These are phyloP conservation scores for Gaertneriomyces sp. DNA, from an alignment of 192 early-diverging fungal species.

Conservation along the genomic window DNA sequence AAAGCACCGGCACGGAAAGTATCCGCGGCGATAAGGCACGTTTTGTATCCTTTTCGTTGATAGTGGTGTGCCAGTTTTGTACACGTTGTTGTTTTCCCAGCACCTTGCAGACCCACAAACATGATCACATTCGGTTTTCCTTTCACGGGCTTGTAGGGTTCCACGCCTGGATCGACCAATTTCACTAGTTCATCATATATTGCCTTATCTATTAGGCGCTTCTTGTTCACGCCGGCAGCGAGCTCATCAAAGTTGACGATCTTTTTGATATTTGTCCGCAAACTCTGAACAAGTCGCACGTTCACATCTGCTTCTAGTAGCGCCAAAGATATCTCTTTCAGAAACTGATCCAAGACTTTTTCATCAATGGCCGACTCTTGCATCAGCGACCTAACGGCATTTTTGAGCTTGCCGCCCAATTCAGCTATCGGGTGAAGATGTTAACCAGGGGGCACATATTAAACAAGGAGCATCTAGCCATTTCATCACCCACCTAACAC, in stretches of 20 bases:
- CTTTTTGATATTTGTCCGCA: conserved; percentile 83
- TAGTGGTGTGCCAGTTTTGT: conserved; percentile 92
- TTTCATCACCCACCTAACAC: background rate
- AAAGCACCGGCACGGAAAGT: conserved; percentile 98
- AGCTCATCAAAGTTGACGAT: conserved; percentile 80
- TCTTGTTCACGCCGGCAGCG: conserved; percentile 78
- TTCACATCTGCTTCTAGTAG: conserved; percentile 91
- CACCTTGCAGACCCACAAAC: conserved; percentile 97
- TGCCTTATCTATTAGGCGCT: conserved; percentile 79
- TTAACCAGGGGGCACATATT: background rate
- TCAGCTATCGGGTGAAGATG: conserved; percentile 50
- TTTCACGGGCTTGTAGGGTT: conserved; percentile 83
- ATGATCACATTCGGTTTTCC: conserved; percentile 83
- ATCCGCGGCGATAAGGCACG: conserved; percentile 87
- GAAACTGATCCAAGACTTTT: conserved; percentile 51
- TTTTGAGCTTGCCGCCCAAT: conserved; percentile 83
- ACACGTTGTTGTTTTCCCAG: conserved; percentile 95
- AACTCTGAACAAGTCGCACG: conserved; percentile 73
- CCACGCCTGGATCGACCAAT: conserved; percentile 77
- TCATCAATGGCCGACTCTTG: conserved; percentile 86
- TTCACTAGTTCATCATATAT: conserved; percentile 86
- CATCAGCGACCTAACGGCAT: conserved; percentile 70
- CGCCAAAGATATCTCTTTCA: conserved; percentile 83
- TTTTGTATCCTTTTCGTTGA: conserved; percentile 92
- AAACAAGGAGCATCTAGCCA: background rate